Base-by-base conservation (phyloP, 257 asterid species). In the Capsicum baccatum region DNA sequence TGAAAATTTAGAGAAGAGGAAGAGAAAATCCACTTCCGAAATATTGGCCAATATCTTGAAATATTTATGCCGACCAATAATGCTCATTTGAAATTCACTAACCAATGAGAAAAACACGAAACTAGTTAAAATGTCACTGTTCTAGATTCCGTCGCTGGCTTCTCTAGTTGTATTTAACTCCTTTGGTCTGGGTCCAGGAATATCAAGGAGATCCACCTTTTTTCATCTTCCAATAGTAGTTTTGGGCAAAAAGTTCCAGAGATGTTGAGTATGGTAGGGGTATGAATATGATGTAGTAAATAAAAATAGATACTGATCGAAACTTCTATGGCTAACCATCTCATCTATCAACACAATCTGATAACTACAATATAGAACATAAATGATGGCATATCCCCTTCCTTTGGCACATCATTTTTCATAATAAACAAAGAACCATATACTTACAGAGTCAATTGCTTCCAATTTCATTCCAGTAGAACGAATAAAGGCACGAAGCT, bases 381-480 rank as follows among this genome's bases (percentile, higher is more conserved):
- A n/a, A 56, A 67, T 19, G n/a, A 83, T 50, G 62, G 5, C 55
- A 17, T 67, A 52, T 26, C 58, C 44, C 15, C 81, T 78, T 78
- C 50, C 9, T 52, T 78, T 71, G 79, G 79, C 58, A 71, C 37
- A 71, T 8, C 33, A 21, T 14, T 76, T 50, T 76, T 76, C 64
- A 76, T 14, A 76, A 26, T 26, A 74, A 76, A 55, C 54, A 69
- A 39, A 85, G 63, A 19, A 64, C 62, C 42, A 69, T 70, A 87
- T 48, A 85, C 93, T 86, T 89, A 95, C 98, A 17, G 98, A 90
- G 85, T 96, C 99, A 56, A 96, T 76, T 80, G 91, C 93, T 92
- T 96, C 99, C 56, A 96, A 81, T 90, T 94, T 94, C 94, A 96
- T 94, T 86, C 98, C 99, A 79, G 93, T 86, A 82, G 99, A 93